These are phyloP conservation scores for Pythium rishiriense DNA, from an alignment of 352 stramenopile genomes.

Conservation along the genomic window DNA sequence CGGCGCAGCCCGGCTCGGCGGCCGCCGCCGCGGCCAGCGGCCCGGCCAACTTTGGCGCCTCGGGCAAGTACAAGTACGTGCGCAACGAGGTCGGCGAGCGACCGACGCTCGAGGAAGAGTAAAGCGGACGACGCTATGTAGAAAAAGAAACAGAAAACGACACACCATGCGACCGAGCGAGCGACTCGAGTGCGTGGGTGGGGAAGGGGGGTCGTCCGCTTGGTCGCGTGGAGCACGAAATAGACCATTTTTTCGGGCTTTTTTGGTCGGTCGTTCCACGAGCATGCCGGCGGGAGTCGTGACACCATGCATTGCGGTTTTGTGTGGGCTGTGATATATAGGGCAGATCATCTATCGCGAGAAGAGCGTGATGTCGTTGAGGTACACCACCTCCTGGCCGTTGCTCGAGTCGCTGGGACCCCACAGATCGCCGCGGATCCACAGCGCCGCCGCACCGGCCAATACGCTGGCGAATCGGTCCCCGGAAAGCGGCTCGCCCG, in stretches of 20 bases:
- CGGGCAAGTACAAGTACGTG: conserved; percentile 83
- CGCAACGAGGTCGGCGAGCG: conserved; percentile 71
- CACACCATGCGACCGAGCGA: too few relatives aligned
- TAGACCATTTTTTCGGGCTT: too few relatives aligned
- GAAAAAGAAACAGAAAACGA: too few relatives aligned
- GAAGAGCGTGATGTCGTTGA: conserved; percentile 63
- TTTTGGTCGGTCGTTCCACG: too few relatives aligned
- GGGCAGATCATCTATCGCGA: conserved; percentile 30
- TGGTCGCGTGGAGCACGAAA: too few relatives aligned
- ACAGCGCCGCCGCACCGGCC: conserved; percentile 35
- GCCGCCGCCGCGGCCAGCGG: conserved; percentile 22
- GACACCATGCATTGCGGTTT: too few relatives aligned
- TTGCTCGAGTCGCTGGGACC: conserved; percentile 39
- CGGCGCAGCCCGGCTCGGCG: conserved; percentile 22
- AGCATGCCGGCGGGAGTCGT: too few relatives aligned
- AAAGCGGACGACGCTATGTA: conserved; percentile 5
- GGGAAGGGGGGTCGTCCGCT: too few relatives aligned
- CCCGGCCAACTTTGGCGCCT: conserved; percentile 41
- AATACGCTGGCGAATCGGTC: conserved; percentile 40
- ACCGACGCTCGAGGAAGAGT: conserved; percentile 71
- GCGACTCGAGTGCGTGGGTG: too few relatives aligned
- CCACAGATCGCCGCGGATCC: conserved; percentile 74
- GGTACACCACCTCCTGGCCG: conserved; percentile 72
- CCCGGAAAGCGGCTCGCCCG: conserved; percentile 30
- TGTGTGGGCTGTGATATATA: too few relatives aligned